These are phyloP conservation scores for Linnemannia exigua DNA, from an alignment of 192 early-diverging fungal species.

Conservation along the genomic window DNA sequence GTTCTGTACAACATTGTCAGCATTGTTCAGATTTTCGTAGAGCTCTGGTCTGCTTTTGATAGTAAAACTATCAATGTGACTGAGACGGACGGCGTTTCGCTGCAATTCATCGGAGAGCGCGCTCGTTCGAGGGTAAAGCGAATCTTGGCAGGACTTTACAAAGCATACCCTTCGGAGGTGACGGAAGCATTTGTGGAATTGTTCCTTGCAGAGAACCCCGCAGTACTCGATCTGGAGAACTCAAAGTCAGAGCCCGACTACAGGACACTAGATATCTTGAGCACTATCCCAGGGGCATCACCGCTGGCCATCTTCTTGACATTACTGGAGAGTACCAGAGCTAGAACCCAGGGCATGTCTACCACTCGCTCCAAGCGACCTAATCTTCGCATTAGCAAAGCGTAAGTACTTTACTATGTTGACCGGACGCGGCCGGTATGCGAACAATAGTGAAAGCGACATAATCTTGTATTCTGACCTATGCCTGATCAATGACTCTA, in stretches of 20 bases:
- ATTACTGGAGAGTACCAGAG: slow-evolving; percentile 63
- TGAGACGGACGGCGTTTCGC: slow-evolving; percentile 42
- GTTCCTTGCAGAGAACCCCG: slow-evolving; percentile 73
- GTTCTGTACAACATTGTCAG: slow-evolving; percentile 61
- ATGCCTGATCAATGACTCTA: background rate
- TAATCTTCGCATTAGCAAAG: slow-evolving; percentile 61
- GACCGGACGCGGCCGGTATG: background rate
- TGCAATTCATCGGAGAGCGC: slow-evolving; percentile 59
- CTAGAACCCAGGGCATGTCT: slow-evolving; percentile 56
- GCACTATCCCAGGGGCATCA: slow-evolving; percentile 31
- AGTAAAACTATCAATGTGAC: slow-evolving; percentile 28
- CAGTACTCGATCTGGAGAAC: slow-evolving; percentile 60
- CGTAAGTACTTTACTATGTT: slow-evolving; percentile 59
- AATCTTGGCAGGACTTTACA: slow-evolving; percentile 69
- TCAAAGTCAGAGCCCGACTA: slow-evolving; percentile 36
- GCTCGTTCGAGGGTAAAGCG: slow-evolving; percentile 62
- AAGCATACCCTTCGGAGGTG: slow-evolving; percentile 66
- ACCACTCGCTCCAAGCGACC: slow-evolving; percentile 52
- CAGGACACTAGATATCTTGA: slow-evolving; percentile 46
- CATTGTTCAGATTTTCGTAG: slow-evolving; percentile 63
- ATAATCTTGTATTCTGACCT: background rate
- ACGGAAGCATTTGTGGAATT: slow-evolving; percentile 76
- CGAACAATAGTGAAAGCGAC: background rate
- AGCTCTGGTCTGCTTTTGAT: slow-evolving; percentile 65
- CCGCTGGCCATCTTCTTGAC: slow-evolving; percentile 54